Conservation (phyloP, 805 yeast species). For the Metschnikowia drakensbergensis region DNA sequence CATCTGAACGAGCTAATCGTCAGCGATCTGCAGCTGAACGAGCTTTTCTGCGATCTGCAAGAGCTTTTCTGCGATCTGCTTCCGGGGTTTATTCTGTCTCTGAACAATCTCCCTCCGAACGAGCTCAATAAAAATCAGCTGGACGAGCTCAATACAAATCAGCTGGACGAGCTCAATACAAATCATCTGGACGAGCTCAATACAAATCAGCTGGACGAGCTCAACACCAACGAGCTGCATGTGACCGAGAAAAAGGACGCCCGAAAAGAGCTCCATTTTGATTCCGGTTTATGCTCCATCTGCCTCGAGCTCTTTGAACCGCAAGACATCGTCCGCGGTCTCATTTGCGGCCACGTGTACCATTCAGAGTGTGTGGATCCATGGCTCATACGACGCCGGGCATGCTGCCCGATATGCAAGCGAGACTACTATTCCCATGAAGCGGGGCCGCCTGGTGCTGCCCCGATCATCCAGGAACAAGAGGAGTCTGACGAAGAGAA, state of each 20-base stretch:
- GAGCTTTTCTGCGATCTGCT: no score
- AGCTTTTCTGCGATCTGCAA: no score
- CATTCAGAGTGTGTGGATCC: conserved; percentile 78
- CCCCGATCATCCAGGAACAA: background rate
- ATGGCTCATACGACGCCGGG: conserved; percentile 71
- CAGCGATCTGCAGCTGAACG: no score
- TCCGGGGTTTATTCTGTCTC: no score
- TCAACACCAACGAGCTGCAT: background rate
- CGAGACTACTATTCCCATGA: conserved; percentile 46
- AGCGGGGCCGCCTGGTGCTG: conserved; percentile 1
- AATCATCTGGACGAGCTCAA: background rate
- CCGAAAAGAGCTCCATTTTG: conserved; percentile 42
- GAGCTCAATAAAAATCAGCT: background rate
- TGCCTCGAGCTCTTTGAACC: conserved; percentile 66
- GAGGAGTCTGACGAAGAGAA: background rate
- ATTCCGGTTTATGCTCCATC: conserved; percentile 73
- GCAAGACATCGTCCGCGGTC: conserved; percentile 63
- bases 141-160: no score
- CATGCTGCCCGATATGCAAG: conserved; percentile 83
- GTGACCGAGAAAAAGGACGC: background rate
- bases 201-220: background rate
- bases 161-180: background rate
- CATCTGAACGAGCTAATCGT: background rate
- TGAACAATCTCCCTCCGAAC: background rate
- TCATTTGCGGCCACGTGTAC: conserved; percentile 80